Conservation (phyloP, 2,329 filamentous ascomycete species). For the Myriangium duriaei region DNA sequence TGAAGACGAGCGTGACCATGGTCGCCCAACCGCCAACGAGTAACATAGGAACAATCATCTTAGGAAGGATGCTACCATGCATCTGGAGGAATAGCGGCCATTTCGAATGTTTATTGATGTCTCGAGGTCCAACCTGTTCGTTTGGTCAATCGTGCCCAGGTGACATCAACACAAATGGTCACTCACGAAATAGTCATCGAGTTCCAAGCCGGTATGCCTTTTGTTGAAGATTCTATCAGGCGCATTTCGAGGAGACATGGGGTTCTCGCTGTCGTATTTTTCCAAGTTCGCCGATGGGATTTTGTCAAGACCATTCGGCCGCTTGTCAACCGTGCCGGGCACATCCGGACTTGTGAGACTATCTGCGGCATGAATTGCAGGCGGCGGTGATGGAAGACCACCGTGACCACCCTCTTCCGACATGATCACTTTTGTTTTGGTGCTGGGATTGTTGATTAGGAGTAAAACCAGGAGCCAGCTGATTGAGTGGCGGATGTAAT, state of each 20-base stretch:
- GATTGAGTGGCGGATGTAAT: no score
- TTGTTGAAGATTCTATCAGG: constrained; percentile 1
- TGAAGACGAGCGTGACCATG: constrained; percentile 46
- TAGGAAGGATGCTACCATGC: constrained; percentile 62
- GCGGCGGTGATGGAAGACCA: no score
- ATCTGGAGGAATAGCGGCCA: constrained; percentile 64
- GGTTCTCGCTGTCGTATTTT: neutral
- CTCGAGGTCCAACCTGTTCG: constrained; percentile 42
- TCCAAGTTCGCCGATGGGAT: no score
- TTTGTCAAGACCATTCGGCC: no score
- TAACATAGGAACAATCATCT: constrained; percentile 57
- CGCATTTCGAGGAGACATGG: neutral
- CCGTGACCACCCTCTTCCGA: no score
- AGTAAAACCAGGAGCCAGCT: no score
- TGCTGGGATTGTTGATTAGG: no score
- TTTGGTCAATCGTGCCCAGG: neutral
- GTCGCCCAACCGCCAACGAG: constrained; percentile 55
- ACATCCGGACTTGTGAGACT: no score
- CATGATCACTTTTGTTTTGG: no score
- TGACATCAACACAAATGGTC: neutral
- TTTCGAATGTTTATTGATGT: constrained; percentile 62
- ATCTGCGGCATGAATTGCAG: no score
- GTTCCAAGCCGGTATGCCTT: constrained; percentile 16
- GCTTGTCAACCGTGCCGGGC: no score
- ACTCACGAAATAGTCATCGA: constrained; percentile 19